Evolutionary conservation across 2,329 filamentous ascomycete species (phyloP).

Genomic region (Fusarium coffeatum): DNA sequence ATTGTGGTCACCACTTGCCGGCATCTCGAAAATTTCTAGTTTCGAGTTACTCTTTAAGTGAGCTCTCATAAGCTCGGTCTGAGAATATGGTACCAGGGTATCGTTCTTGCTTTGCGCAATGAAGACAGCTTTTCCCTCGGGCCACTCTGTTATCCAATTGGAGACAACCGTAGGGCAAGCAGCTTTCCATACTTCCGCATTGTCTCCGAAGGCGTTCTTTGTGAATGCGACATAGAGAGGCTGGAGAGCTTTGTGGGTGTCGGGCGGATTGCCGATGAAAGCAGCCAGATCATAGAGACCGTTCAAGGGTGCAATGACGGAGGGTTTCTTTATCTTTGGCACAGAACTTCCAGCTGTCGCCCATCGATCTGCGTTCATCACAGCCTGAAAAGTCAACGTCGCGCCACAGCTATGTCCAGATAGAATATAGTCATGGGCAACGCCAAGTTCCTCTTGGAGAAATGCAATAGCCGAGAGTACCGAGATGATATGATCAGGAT

Average conservation of each 20-base stretch:
- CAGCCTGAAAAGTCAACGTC: background rate
- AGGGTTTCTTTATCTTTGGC: background rate
- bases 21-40: background rate
- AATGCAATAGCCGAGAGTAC: background rate
- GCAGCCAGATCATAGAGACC: conserved; percentile 2
- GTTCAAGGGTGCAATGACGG: background rate
- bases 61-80: background rate
- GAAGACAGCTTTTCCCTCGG: background rate
- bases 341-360: fast-evolving
- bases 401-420: conserved; percentile 4
- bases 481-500: conserved; percentile 4
- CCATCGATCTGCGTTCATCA: background rate
- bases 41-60: background rate
- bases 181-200: background rate
- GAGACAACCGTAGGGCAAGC: background rate
- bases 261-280: background rate
- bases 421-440: background rate
- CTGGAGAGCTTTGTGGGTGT: background rate
- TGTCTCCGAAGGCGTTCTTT: conserved; percentile 3
- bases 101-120: conserved; percentile 1
- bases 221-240: background rate
- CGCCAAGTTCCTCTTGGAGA: background rate
- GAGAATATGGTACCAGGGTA: background rate
- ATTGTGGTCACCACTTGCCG: conserved; percentile 1
- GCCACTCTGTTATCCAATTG: background rate